These are phyloP conservation scores for Vaucheria bursata DNA, from an alignment of 352 stramenopile species.

Conservation along the genomic window DNA sequence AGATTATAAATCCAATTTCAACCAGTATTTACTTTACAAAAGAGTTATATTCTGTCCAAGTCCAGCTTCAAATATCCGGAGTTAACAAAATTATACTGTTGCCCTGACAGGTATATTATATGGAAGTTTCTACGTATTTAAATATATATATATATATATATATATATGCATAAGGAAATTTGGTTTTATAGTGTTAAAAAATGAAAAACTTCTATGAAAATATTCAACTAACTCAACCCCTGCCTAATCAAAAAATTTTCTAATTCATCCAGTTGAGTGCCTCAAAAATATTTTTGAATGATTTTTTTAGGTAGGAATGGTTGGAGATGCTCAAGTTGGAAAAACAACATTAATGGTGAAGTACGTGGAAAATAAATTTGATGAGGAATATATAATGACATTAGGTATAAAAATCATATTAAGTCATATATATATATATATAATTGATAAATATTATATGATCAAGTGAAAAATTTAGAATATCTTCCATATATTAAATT, in stretches of 20 bases:
- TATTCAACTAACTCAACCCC: neutral
- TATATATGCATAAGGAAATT: neutral
- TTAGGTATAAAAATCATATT: slow-evolving; percentile 56
- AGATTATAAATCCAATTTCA: no score
- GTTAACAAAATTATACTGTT: no score
- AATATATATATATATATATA: neutral
- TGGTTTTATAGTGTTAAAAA: neutral
- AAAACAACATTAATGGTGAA: slow-evolving; percentile 93
- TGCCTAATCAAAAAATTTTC: neutral
- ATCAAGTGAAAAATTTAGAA: slow-evolving; percentile 2
- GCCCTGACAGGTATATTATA: no score
- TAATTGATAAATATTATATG: slow-evolving; percentile 1
- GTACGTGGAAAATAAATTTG: slow-evolving; percentile 88
- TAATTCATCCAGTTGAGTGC: neutral
- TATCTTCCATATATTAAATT: neutral
- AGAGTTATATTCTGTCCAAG: no score
- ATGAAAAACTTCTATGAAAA: neutral
- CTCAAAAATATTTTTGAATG: neutral
- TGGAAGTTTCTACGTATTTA: neutral
- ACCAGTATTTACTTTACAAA: no score
- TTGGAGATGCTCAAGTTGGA: slow-evolving; percentile 81
- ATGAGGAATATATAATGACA: slow-evolving; percentile 90
- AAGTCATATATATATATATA: neutral
- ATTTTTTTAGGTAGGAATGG: slow-evolving; percentile 81
- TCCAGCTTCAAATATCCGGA: no score